Percentiles rank a stretch among this genome's conserved stretches.
These are phyloP conservation scores for Pholiota molesta DNA, from an alignment of 768 basidiomycete genomes.

Conservation along the genomic window DNA sequence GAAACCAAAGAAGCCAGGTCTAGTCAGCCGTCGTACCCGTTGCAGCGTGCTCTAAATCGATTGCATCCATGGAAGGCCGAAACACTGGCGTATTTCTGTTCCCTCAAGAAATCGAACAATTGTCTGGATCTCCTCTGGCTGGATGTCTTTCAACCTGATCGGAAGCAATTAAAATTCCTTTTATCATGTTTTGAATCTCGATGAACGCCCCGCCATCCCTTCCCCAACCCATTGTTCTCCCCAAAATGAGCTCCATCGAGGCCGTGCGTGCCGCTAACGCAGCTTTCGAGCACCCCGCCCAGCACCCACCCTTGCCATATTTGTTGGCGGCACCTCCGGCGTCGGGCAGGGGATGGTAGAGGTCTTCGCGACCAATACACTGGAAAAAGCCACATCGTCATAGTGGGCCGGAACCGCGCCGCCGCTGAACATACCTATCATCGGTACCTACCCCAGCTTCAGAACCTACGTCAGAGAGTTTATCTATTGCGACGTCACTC, in stretches of 20 bases:
- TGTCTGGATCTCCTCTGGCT: neutral
- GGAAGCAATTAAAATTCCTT: constrained; percentile 11
- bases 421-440: constrained; percentile 46
- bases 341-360: constrained; percentile 48
- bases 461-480: constrained; percentile 32
- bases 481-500: constrained; percentile 45
- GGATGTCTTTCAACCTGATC: neutral
- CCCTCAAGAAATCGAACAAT: neutral
- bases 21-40: neutral
- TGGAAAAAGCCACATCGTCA: constrained; percentile 49
- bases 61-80: constrained; percentile 1
- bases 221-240: neutral
- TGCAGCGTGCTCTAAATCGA: neutral
- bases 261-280: constrained; percentile 4
- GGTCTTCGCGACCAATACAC: constrained; percentile 43
- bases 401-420: constrained; percentile 51
- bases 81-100: neutral
- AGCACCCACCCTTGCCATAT: constrained; percentile 34
- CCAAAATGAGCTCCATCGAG: constrained; percentile 7
- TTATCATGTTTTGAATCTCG: constrained; percentile 10
- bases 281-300: constrained; percentile 9
- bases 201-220: neutral
- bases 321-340: constrained; percentile 45
- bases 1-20: neutral
- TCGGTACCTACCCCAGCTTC: constrained; percentile 29